Evolutionary conservation across 2,329 filamentous ascomycete genomes (phyloP), one percentile per base, ranked within the genome.

Genomic region (Pseudocercospora fijiensis): DNA sequence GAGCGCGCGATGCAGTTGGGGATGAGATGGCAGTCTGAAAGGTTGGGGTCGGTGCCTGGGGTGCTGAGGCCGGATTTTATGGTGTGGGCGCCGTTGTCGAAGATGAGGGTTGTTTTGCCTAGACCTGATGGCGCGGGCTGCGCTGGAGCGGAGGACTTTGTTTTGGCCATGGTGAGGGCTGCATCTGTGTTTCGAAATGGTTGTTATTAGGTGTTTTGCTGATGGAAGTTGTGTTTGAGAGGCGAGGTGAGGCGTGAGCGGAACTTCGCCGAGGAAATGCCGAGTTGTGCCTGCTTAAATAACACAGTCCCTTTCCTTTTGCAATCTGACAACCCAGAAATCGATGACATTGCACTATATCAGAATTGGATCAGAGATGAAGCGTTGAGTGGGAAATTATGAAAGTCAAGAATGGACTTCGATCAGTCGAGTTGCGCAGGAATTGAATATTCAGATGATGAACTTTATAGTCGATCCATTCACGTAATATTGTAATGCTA

Each of bases 1-100:
- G 79, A 81, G 74, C 92, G 89, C 33, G 91, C 91, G 67, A 99
- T 86, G 76, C 90, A 94, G 79, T 99, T 99, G 4, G 93, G 92
- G 66, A 96, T 88, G 8, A 90, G 79, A 43, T 84, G 82, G 68
- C 91, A 96, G 67, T 82, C 79, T 37, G 78, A 73, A 60, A 79
- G 73, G 41, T 79, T 77, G 11, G 72, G 69, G 9, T 65, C 47
- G 51, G 57, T 65, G 57, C 61, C 28, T 22, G 68, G 65, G 13
- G 71, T 51, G 3, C 79, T 86, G 71, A 94, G 89, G 59, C 95
- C 95, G 16, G 93, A 92, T 80, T 99, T 99, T 76, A 99, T 85
- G 6, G 88, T 93, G 78, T 91, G 89, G 49, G 89, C 93, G 75
- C 95, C 95, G 80, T 98, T 97, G 80, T 99, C 95, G 73, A 99